phyloP scores from a whole-genome alignment of 1,284 basidiomycete genomes.

The Apiotrichum mycotoxinovorans region DNA sequence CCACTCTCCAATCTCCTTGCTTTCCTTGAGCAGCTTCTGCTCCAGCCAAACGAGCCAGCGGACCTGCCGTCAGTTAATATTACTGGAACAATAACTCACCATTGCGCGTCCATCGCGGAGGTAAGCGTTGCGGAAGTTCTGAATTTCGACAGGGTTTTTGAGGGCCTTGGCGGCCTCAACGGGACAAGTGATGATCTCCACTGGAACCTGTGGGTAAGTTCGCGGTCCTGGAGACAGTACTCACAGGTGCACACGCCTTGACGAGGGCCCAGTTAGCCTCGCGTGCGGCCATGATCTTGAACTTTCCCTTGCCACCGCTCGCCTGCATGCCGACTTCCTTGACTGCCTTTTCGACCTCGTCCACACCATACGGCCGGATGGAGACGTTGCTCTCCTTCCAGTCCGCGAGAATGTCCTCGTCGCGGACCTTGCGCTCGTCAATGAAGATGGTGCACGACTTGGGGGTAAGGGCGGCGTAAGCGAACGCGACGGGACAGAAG shows the following conservation, averaged over 20 bases:
- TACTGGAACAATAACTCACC: slow-evolving; percentile 52
- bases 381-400: slow-evolving; percentile 58
- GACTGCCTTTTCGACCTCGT: slow-evolving; percentile 76
- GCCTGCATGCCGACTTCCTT: slow-evolving; percentile 19
- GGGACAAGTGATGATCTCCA: slow-evolving; percentile 44
- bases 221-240: too few relatives aligned
- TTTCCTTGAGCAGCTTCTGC: slow-evolving; percentile 67
- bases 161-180: slow-evolving; percentile 77
- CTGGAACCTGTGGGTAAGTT: slow-evolving; percentile 24
- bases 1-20: slow-evolving; percentile 78
- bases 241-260: slow-evolving; percentile 33
- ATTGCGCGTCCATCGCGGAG: slow-evolving; percentile 87
- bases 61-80: slow-evolving; percentile 35
- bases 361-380: slow-evolving; percentile 60
- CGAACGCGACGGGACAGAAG: slow-evolving; percentile 80
- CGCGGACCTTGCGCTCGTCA: slow-evolving; percentile 40
- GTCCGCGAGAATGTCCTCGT: slow-evolving; percentile 24
- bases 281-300: slow-evolving; percentile 32
- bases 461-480: slow-evolving; percentile 71
- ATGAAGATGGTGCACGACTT: slow-evolving; percentile 49
- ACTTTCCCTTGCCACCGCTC: slow-evolving; percentile 14
- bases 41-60: slow-evolving; percentile 90
- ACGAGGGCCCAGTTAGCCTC: slow-evolving; percentile 45
- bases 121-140: slow-evolving; percentile 79
- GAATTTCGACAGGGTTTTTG: slow-evolving; percentile 82